phyloP scores from a whole-genome alignment of 371 early-diverging fungal genomes.

The Zychaea mexicana region DNA sequence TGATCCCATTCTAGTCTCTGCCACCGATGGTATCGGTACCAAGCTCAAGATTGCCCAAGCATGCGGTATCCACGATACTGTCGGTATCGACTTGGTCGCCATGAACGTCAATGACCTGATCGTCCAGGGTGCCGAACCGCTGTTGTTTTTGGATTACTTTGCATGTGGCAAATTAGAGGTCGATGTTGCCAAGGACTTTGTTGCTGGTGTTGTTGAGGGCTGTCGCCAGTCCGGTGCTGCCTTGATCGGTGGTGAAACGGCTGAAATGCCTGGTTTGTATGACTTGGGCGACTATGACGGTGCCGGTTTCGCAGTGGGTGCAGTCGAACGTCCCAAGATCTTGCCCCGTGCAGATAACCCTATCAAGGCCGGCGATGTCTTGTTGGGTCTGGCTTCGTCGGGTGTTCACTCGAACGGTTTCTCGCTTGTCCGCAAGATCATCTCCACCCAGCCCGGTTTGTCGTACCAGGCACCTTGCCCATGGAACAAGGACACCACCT shows the following conservation, averaged over 20 bases:
- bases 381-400: slow-evolving; percentile 91
- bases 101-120: slow-evolving; percentile 98
- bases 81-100: slow-evolving; percentile 96
- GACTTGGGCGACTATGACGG: slow-evolving; percentile 87
- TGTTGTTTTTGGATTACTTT: slow-evolving; percentile 97
- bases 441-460: slow-evolving; percentile 71
- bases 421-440: slow-evolving; percentile 93
- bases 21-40: slow-evolving; percentile 98
- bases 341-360: slow-evolving; percentile 77
- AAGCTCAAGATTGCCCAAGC: slow-evolving; percentile 95
- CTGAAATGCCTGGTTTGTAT: slow-evolving; percentile 98
- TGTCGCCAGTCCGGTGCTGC: slow-evolving; percentile 93
- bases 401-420: slow-evolving; percentile 98
- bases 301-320: slow-evolving; percentile 97
- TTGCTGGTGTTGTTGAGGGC: slow-evolving; percentile 93
- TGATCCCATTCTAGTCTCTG: slow-evolving; percentile 93
- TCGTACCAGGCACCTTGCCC: slow-evolving; percentile 83
- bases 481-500: slow-evolving; percentile 63
- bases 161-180: slow-evolving; percentile 94
- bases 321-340: slow-evolving; percentile 87
- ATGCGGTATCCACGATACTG: slow-evolving; percentile 84
- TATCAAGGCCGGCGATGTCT: slow-evolving; percentile 80
- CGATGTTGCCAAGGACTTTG: slow-evolving; percentile 87
- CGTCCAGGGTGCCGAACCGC: slow-evolving; percentile 98
- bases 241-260: slow-evolving; percentile 98